A percentile compares a stretch with the other conserved stretches of the same genome.
Evolutionary conservation across 2,329 filamentous ascomycete species (phyloP).

Genomic region (Fonsecaea pedrosoi): DNA sequence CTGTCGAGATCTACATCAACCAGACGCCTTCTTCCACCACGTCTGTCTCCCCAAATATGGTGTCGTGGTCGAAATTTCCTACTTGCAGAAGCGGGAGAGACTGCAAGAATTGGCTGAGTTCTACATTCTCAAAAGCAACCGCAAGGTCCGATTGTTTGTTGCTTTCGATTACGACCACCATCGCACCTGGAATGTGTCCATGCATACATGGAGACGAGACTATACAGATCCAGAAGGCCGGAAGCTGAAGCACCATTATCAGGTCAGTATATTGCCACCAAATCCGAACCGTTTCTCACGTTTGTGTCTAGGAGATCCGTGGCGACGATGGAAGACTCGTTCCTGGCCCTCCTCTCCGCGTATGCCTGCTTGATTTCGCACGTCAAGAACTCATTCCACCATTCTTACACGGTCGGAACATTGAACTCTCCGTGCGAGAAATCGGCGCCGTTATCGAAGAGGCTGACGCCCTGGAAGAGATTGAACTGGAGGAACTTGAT

Average conservation of each 20-base stretch:
- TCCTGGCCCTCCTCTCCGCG: background rate
- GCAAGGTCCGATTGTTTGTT: background rate
- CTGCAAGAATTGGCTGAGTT: background rate
- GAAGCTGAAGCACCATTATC: background rate
- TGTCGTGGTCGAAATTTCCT: background rate
- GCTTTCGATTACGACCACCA: background rate
- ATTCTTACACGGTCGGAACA: background rate
- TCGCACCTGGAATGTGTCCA: background rate
- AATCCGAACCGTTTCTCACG: background rate
- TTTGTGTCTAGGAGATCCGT: background rate
- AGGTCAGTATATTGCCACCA: background rate
- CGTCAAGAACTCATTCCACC: background rate
- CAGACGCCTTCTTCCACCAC: background rate
- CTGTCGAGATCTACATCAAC: background rate
- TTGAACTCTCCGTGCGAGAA: background rate
- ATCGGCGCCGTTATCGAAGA: background rate
- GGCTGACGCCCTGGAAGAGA: background rate
- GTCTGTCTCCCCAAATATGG: background rate
- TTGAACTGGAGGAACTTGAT: background rate
- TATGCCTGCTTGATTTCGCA: background rate
- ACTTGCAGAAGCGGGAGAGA: background rate
- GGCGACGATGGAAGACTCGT: background rate
- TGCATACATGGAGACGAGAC: background rate
- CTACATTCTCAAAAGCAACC: background rate
- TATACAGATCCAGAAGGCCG: background rate